A percentile compares a stretch with the other conserved stretches of the same genome.
These are phyloP conservation scores for Ophiostoma tasmaniense DNA, from an alignment of 2,329 filamentous ascomycete species.

Conservation along the genomic window DNA sequence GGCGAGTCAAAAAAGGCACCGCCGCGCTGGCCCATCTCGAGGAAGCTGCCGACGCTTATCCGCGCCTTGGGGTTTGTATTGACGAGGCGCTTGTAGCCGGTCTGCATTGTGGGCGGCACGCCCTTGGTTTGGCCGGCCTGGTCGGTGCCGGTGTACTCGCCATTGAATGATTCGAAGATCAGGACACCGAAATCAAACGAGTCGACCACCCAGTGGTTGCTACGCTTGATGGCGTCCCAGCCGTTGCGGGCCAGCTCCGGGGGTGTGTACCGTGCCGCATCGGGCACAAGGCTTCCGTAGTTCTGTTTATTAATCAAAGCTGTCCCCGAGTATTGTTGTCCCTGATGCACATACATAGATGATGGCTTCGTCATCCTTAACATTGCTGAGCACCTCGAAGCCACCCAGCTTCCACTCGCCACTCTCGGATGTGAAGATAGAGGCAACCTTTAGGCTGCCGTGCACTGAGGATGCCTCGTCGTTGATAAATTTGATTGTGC, in stretches of 20 bases:
- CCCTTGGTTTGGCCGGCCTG: constrained; percentile 79
- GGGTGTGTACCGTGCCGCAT: constrained; percentile 73
- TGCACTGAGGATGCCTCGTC: constrained; percentile 87
- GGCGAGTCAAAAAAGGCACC: constrained; percentile 90
- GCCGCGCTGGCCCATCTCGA: constrained; percentile 75
- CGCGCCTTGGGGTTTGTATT: constrained; percentile 85
- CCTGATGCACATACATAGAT: constrained; percentile 56
- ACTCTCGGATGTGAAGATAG: constrained; percentile 88
- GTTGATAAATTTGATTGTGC: constrained; percentile 93
- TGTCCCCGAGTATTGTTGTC: not conserved
- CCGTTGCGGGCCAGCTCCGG: constrained; percentile 78
- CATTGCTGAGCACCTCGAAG: constrained; percentile 85
- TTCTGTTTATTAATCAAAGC: constrained; percentile 41
- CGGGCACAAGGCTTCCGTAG: constrained; percentile 79
- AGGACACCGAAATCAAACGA: constrained; percentile 78
- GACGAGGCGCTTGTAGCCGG: constrained; percentile 80
- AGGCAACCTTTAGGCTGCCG: constrained; percentile 74
- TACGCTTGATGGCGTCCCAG: constrained; percentile 85
- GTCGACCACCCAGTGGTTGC: constrained; percentile 73
- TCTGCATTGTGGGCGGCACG: constrained; percentile 80
- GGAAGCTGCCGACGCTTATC: constrained; percentile 72
- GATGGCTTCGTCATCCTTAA: constrained; percentile 91
- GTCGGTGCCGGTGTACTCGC: constrained; percentile 64
- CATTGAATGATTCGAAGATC: constrained; percentile 88
- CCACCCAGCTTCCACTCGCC: constrained; percentile 96